These are phyloP conservation scores for Chalciporus chontae DNA, from an alignment of 768 basidiomycete species.

Conservation along the genomic window DNA sequence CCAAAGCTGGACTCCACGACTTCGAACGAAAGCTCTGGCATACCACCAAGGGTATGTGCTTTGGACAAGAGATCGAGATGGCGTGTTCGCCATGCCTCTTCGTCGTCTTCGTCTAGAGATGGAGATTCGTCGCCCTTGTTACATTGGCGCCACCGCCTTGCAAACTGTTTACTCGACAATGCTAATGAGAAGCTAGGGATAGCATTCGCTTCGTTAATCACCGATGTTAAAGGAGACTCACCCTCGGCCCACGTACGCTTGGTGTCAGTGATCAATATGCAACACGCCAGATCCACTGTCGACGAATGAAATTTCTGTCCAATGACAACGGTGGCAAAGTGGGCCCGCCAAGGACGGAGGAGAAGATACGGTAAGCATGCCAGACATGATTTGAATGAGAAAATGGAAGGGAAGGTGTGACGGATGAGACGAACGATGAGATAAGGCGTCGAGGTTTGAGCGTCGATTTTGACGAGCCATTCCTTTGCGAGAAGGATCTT, in stretches of 20 bases:
- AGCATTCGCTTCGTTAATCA: slow-evolving; percentile 20
- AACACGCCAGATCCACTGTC: slow-evolving; percentile 53
- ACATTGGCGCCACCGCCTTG: slow-evolving; percentile 66
- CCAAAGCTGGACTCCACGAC: slow-evolving; percentile 57
- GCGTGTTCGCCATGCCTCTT: slow-evolving; percentile 60
- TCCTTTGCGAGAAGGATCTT: slow-evolving; percentile 60
- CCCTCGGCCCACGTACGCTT: slow-evolving; percentile 76
- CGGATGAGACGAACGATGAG: slow-evolving; percentile 55
- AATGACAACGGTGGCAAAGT: slow-evolving; percentile 6
- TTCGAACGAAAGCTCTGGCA: slow-evolving; percentile 56
- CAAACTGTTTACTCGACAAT: slow-evolving; percentile 53
- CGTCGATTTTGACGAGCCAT: slow-evolving; percentile 71
- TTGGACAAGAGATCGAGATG: slow-evolving; percentile 53
- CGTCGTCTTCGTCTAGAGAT: slow-evolving; percentile 37
- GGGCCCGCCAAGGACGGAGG: not conserved
- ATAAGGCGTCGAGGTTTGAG: slow-evolving; percentile 59
- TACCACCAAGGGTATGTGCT: slow-evolving; percentile 60
- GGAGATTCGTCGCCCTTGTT: slow-evolving; percentile 39
- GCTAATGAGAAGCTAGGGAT: slow-evolving; percentile 34
- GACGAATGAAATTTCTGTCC: slow-evolving; percentile 63
- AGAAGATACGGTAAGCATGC: not conserved
- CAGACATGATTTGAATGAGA: slow-evolving; percentile 5
- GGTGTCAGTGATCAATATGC: slow-evolving; percentile 69
- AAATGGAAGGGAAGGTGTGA: slow-evolving; percentile 1
- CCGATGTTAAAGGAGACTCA: slow-evolving; percentile 26